phyloP scores from a whole-genome alignment of 108 stramenopile genomes.

The Hondaea fermentalgiana region DNA sequence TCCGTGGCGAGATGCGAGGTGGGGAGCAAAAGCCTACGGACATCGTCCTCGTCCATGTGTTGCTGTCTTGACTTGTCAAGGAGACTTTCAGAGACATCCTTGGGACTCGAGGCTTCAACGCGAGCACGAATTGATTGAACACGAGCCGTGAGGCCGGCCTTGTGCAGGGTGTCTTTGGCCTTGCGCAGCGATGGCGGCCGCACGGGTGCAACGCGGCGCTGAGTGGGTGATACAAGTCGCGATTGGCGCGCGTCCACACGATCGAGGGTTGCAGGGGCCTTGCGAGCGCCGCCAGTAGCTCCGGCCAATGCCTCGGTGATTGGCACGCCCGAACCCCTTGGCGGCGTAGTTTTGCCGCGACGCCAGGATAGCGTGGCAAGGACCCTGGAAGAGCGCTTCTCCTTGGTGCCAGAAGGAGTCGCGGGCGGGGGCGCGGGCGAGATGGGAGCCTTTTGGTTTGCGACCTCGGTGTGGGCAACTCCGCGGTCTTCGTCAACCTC shows the following conservation, averaged over 20 bases:
- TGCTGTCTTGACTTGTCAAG: not conserved
- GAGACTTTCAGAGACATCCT: not conserved
- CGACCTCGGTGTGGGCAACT: not conserved
- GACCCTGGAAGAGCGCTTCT: not conserved
- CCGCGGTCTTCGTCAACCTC: not conserved
- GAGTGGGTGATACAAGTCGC: not conserved
- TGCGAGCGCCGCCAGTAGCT: too few relatives aligned
- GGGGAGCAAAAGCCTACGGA: not conserved
- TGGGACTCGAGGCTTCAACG: not conserved
- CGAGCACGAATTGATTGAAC: not conserved
- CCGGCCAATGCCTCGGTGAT: too few relatives aligned
- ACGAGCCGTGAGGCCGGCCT: not conserved
- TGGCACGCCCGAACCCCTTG: not conserved
- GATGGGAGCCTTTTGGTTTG: too few relatives aligned
- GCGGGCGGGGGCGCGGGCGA: too few relatives aligned
- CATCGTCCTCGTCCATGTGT: not conserved
- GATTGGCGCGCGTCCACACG: too few relatives aligned
- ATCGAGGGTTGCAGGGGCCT: too few relatives aligned
- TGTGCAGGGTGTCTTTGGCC: not conserved
- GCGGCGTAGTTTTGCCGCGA: not conserved
- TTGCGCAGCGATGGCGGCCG: not conserved
- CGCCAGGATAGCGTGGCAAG: not conserved
- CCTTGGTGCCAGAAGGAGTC: not conserved
- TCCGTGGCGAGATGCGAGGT: not conserved
- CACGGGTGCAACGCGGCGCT: not conserved